Percentiles rank a stretch among this genome's conserved stretches.
These are phyloP conservation scores for Schizosaccharomyces versatilis DNA, from an alignment of 1,139 yeast species.

Conservation along the genomic window DNA sequence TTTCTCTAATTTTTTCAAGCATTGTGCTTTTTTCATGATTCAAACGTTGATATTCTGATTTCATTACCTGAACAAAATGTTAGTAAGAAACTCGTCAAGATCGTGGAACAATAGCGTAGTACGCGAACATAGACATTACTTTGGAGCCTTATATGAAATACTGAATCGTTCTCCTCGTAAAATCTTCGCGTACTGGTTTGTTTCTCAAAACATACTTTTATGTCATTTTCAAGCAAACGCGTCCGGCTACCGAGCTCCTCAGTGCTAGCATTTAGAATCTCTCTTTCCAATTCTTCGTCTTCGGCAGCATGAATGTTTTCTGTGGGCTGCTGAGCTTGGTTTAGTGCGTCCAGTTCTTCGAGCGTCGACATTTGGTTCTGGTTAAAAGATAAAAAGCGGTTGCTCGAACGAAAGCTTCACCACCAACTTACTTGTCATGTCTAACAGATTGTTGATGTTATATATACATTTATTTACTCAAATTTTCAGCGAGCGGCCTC, in stretches of 20 bases:
- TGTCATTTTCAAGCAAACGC: slow-evolving; percentile 76
- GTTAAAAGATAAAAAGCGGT: neutral
- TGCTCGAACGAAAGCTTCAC: neutral
- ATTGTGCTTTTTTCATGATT: slow-evolving; percentile 81
- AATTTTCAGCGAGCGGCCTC: neutral
- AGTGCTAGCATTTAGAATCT: slow-evolving; percentile 55
- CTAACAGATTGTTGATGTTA: neutral
- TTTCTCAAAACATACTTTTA: slow-evolving; percentile 29
- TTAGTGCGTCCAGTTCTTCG: slow-evolving; percentile 2
- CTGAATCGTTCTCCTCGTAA: neutral
- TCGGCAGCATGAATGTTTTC: neutral
- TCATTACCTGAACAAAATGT: slow-evolving; percentile 30
- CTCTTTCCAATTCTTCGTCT: slow-evolving; percentile 37
- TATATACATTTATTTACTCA: neutral
- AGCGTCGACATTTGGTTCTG: slow-evolving; percentile 4
- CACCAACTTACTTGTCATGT: neutral
- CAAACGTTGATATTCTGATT: slow-evolving; percentile 74
- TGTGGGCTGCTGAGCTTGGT: neutral
- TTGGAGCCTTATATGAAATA: neutral
- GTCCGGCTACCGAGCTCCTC: slow-evolving; percentile 72
- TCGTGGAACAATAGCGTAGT: neutral
- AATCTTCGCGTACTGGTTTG: neutral
- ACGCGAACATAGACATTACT: neutral
- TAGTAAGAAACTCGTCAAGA: neutral
- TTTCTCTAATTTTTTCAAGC: slow-evolving; percentile 86